These are phyloP conservation scores for Licmophora abbreviata DNA, from an alignment of 108 stramenopile genomes.

Conservation along the genomic window DNA sequence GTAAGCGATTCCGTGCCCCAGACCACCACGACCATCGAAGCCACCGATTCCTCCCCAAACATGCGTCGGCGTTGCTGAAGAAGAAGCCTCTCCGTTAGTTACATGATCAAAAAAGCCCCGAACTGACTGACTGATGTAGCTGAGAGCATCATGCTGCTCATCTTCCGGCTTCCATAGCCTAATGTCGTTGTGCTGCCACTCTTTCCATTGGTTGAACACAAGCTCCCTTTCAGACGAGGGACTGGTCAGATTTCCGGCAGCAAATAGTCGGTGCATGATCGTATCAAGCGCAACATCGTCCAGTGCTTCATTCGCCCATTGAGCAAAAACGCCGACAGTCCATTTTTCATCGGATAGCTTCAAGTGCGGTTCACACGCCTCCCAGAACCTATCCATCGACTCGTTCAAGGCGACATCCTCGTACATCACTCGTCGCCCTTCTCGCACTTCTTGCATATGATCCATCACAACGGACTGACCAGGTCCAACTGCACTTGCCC, in stretches of 20 bases:
- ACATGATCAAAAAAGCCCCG: background rate
- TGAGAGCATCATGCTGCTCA: background rate
- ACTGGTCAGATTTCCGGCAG: slow-evolving; percentile 49
- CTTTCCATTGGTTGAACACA: slow-evolving; percentile 50
- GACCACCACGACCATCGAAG: slow-evolving; percentile 63
- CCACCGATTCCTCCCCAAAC: slow-evolving; percentile 77
- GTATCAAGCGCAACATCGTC: slow-evolving; percentile 50
- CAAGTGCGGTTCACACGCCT: background rate
- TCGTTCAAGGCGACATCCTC: background rate
- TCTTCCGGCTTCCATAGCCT: slow-evolving; percentile 7
- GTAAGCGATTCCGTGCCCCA: slow-evolving; percentile 72
- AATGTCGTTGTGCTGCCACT: slow-evolving; percentile 43
- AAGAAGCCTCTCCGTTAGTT: background rate
- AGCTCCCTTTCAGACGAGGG: slow-evolving; percentile 47
- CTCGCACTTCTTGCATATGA: slow-evolving; percentile 3
- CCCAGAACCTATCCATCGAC: background rate
- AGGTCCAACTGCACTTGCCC: no score
- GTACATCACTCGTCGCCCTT: background rate
- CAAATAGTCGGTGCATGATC: slow-evolving; percentile 57
- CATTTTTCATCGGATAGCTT: background rate
- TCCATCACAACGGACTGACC: slow-evolving; percentile 8
- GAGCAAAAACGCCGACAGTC: slow-evolving; percentile 19
- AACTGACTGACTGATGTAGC: slow-evolving; percentile 3
- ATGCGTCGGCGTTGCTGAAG: background rate
- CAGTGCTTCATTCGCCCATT: slow-evolving; percentile 44